phyloP scores from a whole-genome alignment of 106 monocot species.

The Iris macrosiphon region DNA sequence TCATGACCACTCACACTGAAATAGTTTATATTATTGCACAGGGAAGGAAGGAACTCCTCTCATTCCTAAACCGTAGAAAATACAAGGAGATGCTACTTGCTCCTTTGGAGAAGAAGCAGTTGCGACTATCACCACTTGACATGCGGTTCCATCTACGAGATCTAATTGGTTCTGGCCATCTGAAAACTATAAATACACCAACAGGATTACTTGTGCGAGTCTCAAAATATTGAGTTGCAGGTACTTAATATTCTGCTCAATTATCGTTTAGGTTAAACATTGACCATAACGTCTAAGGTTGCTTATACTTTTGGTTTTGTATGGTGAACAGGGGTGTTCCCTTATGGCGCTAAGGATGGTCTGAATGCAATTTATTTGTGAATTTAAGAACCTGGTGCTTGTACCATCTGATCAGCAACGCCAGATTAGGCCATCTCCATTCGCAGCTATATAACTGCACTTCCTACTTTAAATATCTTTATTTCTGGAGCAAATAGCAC shows the following conservation, averaged over 20 bases:
- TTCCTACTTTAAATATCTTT: background rate
- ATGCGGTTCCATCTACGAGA: slow-evolving; percentile 86
- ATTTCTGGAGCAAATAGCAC: too few species aligned
- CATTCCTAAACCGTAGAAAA: slow-evolving; percentile 55
- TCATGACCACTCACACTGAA: too few species aligned
- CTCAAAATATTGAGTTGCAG: slow-evolving; percentile 40
- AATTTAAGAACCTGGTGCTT: background rate
- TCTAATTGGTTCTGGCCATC: slow-evolving; percentile 86
- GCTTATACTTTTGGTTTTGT: slow-evolving; percentile 1
- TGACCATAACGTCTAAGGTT: background rate
- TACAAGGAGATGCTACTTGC: slow-evolving; percentile 77
- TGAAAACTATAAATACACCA: slow-evolving; percentile 66
- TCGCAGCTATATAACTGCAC: background rate
- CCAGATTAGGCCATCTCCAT: background rate
- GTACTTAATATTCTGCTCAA: background rate
- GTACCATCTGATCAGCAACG: background rate
- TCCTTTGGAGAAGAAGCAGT: slow-evolving; percentile 62
- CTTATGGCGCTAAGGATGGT: background rate
- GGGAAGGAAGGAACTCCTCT: slow-evolving; percentile 87
- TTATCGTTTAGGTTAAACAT: background rate
- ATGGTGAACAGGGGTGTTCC: background rate
- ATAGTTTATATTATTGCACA: slow-evolving; percentile 6
- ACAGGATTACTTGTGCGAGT: slow-evolving; percentile 65
- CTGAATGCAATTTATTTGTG: background rate
- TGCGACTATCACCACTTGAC: slow-evolving; percentile 67